Percentiles rank a stretch among this genome's conserved stretches.
Conservation (phyloP, 192 early-diverging fungal species). For the Podila minutissima region DNA sequence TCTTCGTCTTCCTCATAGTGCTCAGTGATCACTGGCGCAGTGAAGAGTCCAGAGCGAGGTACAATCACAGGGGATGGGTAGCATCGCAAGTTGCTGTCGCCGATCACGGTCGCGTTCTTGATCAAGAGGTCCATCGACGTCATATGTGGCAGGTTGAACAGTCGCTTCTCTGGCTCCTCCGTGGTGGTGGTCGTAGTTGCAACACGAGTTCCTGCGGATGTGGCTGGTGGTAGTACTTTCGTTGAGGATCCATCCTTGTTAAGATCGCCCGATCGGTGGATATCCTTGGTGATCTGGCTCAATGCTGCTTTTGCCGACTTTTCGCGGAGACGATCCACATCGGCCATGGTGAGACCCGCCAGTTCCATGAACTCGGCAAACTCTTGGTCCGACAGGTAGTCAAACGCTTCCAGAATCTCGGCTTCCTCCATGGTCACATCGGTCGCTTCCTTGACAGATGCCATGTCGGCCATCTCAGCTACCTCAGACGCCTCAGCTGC, state of each 20-base stretch:
- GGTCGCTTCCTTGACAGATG: not conserved
- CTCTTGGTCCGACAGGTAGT: slow-evolving; percentile 38
- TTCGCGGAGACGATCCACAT: slow-evolving; percentile 41
- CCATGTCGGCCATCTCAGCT: not conserved
- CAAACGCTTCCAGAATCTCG: slow-evolving; percentile 44
- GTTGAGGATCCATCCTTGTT: not conserved
- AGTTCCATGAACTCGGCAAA: slow-evolving; percentile 36
- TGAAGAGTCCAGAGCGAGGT: not conserved
- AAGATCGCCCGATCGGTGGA: slow-evolving; percentile 9
- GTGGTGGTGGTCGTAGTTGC: not conserved
- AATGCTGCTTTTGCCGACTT: slow-evolving; percentile 29
- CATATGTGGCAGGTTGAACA: slow-evolving; percentile 28
- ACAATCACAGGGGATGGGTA: slow-evolving; percentile 2
- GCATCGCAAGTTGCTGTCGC: slow-evolving; percentile 47
- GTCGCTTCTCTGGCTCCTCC: not conserved
- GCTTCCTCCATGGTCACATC: slow-evolving; percentile 40
- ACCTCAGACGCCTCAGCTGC: not conserved
- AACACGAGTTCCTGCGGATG: too few species aligned
- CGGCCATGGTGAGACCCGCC: slow-evolving; percentile 25
- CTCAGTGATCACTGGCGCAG: not conserved
- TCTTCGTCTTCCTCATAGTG: not conserved
- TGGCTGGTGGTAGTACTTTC: not conserved
- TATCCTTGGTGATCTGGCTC: slow-evolving; percentile 35
- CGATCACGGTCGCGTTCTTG: slow-evolving; percentile 32
- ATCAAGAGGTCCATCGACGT: slow-evolving; percentile 43